Percentiles rank a stretch among this genome's conserved stretches.
These are phyloP conservation scores for Oryza rufipogon DNA, from an alignment of 176 grass and related monocot species.

Conservation along the genomic window DNA sequence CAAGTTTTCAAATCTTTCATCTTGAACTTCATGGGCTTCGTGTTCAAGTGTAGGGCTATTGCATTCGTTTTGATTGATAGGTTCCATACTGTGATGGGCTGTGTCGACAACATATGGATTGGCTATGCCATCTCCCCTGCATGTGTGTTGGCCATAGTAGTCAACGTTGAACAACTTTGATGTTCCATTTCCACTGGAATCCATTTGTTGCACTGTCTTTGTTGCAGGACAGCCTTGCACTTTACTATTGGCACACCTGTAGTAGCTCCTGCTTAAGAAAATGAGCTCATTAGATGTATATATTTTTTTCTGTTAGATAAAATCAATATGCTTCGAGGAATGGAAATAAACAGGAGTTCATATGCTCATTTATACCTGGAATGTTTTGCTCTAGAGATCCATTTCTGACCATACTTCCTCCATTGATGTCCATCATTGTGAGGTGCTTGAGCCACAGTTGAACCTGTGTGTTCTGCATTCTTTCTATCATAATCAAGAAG, in stretches of 20 bases:
- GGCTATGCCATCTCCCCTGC: neutral
- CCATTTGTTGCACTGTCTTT: slow-evolving; percentile 41
- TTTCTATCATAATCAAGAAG: slow-evolving; percentile 26
- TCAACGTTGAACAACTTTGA: slow-evolving; percentile 21
- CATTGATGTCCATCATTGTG: slow-evolving; percentile 40
- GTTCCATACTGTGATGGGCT: neutral
- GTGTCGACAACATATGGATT: neutral
- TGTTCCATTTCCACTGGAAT: neutral
- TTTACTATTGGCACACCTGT: slow-evolving; percentile 39
- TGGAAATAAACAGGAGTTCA: neutral
- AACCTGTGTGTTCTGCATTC: slow-evolving; percentile 19
- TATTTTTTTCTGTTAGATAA: neutral
- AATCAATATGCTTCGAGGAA: neutral
- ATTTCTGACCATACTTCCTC: slow-evolving; percentile 48
- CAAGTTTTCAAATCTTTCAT: slow-evolving; percentile 20
- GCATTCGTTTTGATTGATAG: neutral
- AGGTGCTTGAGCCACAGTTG: slow-evolving; percentile 28
- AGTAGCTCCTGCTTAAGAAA: slow-evolving; percentile 44
- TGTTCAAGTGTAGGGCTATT: neutral
- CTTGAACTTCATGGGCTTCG: neutral
- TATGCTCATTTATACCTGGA: slow-evolving; percentile 25
- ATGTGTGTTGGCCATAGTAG: slow-evolving; percentile 28
- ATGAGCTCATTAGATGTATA: neutral
- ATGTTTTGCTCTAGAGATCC: slow-evolving; percentile 32
- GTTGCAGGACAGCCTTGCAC: slow-evolving; percentile 36